These are phyloP conservation scores for Suillus spraguei DNA, from an alignment of 768 basidiomycete genomes.

Conservation along the genomic window DNA sequence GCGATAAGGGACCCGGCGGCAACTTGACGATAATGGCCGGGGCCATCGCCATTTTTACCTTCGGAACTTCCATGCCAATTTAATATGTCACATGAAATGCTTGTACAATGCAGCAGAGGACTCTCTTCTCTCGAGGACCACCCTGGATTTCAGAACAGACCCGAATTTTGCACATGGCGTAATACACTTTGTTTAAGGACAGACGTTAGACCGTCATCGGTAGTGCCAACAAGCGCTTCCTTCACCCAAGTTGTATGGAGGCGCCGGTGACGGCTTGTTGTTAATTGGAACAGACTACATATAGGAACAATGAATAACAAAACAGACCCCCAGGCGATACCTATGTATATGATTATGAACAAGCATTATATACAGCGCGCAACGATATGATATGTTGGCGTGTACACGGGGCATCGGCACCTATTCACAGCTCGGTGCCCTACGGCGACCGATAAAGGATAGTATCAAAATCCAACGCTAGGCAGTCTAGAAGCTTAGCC, in stretches of 20 bases:
- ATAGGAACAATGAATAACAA: neutral
- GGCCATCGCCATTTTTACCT: too few relatives aligned
- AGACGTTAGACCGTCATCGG: too few relatives aligned
- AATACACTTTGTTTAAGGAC: too few relatives aligned
- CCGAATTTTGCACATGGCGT: too few relatives aligned
- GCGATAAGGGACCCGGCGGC: neutral
- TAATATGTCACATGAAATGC: too few relatives aligned
- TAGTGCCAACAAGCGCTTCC: too few relatives aligned
- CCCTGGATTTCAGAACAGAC: too few relatives aligned
- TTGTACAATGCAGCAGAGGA: too few relatives aligned
- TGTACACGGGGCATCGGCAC: neutral
- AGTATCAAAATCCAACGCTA: constrained; percentile 16
- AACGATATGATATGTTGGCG: neutral
- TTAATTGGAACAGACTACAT: neutral
- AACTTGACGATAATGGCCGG: neutral
- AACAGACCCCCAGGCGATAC: neutral
- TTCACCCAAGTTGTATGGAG: too few relatives aligned
- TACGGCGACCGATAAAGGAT: constrained; percentile 7
- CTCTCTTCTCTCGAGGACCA: too few relatives aligned
- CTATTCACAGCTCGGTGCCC: neutral
- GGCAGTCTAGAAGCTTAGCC: constrained; percentile 22
- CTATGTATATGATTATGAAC: neutral
- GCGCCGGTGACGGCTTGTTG: too few relatives aligned
- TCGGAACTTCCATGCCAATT: too few relatives aligned
- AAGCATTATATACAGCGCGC: neutral